phyloP scores from a whole-genome alignment of 352 stramenopile species.

The Phytopythium delawarense region DNA sequence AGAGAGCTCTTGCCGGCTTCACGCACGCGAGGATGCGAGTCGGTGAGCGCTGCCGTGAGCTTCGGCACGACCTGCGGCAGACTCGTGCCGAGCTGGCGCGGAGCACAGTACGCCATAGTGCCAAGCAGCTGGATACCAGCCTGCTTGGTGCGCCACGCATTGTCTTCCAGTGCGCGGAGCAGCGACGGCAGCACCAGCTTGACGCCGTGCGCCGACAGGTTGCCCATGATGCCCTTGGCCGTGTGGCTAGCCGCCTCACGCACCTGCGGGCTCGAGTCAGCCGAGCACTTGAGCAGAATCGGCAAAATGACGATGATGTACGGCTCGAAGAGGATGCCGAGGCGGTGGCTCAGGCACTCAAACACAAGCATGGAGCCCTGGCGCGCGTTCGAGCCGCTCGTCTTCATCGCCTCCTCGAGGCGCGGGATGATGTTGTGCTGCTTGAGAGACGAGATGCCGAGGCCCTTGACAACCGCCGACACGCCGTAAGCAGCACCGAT shows the following conservation, averaged over 20 bases:
- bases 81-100: slow-evolving; percentile 97
- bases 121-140: slow-evolving; percentile 97
- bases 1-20: slow-evolving; percentile 94
- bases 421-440: slow-evolving; percentile 96
- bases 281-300: slow-evolving; percentile 97
- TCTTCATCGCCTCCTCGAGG: slow-evolving; percentile 82
- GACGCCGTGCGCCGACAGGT: slow-evolving; percentile 97
- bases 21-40: slow-evolving; percentile 99
- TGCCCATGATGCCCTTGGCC: slow-evolving; percentile 97
- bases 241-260: slow-evolving; percentile 94
- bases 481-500: slow-evolving; percentile 97
- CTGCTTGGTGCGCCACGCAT: slow-evolving; percentile 98
- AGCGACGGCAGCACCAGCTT: slow-evolving; percentile 99
- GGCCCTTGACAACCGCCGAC: slow-evolving; percentile 98
- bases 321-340: slow-evolving; percentile 98
- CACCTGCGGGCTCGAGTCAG: slow-evolving; percentile 95
- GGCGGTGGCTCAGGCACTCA: slow-evolving; percentile 93
- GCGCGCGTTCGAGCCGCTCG: slow-evolving; percentile 66
- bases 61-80: slow-evolving; percentile 99
- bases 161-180: slow-evolving; percentile 92
- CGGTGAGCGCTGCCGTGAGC: slow-evolving; percentile 95
- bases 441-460: slow-evolving; percentile 98
- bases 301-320: slow-evolving; percentile 99
- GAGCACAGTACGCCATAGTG: slow-evolving; percentile 97
- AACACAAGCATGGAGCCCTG: slow-evolving; percentile 97